phyloP scores from a whole-genome alignment of 345 rosid genomes.

The Hypericum androsaemum region DNA sequence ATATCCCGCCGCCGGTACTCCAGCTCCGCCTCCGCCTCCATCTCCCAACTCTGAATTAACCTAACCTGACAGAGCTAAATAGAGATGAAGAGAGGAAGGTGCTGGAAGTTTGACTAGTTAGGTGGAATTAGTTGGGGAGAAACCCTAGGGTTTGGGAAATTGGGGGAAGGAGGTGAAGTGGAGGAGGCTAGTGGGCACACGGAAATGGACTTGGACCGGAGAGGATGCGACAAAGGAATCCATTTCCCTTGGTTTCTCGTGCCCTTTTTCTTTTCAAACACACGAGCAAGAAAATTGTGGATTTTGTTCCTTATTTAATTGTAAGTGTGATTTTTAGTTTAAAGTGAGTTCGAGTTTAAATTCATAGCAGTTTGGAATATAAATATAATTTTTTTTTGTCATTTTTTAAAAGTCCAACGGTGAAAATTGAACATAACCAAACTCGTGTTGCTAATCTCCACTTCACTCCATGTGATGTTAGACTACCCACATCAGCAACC shows the following conservation, averaged over 20 bases:
- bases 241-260: background rate
- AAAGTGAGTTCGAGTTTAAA: too few relatives aligned
- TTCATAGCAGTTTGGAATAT: too few relatives aligned
- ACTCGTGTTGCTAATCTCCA: too few relatives aligned
- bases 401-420: too few relatives aligned
- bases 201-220: background rate
- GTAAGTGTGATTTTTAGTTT: too few relatives aligned
- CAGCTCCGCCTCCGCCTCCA: slow-evolving; percentile 12
- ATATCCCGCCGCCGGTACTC: slow-evolving; percentile 17
- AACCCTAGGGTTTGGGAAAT: slow-evolving; percentile 1
- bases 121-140: background rate
- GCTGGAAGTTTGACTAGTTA: background rate
- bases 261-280: background rate
- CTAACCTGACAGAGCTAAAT: background rate
- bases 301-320: too few relatives aligned
- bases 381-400: too few relatives aligned
- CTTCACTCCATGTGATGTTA: too few relatives aligned
- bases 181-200: background rate
- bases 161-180: background rate
- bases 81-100: background rate
- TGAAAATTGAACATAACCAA: too few relatives aligned
- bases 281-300: background rate
- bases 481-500: too few relatives aligned
- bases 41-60: slow-evolving; percentile 29
- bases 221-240: background rate